Conservation (phyloP, 768 basidiomycete species). For the Piloderma croceum region DNA sequence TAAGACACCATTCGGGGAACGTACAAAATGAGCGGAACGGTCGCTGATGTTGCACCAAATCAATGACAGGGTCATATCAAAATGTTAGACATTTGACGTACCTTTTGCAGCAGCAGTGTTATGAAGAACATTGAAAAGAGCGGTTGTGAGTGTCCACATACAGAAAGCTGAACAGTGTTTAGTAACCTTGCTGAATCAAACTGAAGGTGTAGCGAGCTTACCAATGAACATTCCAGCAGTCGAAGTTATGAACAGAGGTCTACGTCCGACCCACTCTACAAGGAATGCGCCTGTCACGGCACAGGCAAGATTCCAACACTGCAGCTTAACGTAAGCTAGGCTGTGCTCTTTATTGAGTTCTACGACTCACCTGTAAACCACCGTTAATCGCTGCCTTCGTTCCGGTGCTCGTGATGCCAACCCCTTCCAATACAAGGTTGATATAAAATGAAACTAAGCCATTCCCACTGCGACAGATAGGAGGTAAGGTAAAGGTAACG, state of each 20-base stretch:
- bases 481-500: constrained; percentile 1
- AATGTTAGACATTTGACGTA: background rate
- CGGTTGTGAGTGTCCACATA: constrained; percentile 49
- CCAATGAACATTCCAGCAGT: constrained; percentile 55
- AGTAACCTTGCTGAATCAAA: too few relatives aligned
- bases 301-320: constrained; percentile 59
- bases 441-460: constrained; percentile 71
- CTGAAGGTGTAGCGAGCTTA: constrained; percentile 19
- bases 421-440: constrained; percentile 56
- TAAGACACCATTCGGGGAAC: too few relatives aligned
- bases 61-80: constrained; percentile 1
- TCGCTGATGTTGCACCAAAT: too few relatives aligned
- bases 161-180: constrained; percentile 50
- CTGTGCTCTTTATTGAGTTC: too few relatives aligned
- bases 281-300: constrained; percentile 57
- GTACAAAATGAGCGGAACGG: constrained; percentile 68
- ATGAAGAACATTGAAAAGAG: constrained; percentile 28
- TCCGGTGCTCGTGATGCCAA: constrained; percentile 49
- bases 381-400: constrained; percentile 63
- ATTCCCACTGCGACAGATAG: constrained; percentile 42
- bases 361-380: constrained; percentile 49
- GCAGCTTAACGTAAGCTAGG: too few relatives aligned
- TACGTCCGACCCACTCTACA: constrained; percentile 62
- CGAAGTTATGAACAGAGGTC: constrained; percentile 62
- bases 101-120: constrained; percentile 28